phyloP scores from a whole-genome alignment of 306 rosid genomes.

The Carpinus viminea region DNA sequence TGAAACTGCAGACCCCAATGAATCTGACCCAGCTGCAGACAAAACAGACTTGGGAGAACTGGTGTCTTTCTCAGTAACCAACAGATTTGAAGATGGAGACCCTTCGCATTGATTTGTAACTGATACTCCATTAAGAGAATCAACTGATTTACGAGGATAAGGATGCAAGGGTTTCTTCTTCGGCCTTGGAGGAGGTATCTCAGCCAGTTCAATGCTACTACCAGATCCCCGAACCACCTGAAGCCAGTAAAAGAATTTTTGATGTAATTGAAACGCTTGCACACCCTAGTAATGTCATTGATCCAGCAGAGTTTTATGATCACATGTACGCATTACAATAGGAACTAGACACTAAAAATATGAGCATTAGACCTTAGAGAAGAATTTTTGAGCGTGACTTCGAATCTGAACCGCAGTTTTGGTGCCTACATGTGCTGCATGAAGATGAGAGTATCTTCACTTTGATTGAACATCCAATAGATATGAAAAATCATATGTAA shows the following conservation, averaged over 20 bases:
- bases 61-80: slow-evolving; percentile 48
- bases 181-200: slow-evolving; percentile 97
- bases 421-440: slow-evolving; percentile 93
- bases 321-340: neutral
- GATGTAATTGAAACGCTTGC: no score
- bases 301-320: slow-evolving; percentile 4
- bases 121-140: slow-evolving; percentile 42
- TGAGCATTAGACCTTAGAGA: slow-evolving; percentile 72
- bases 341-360: slow-evolving; percentile 14
- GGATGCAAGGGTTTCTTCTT: slow-evolving; percentile 94
- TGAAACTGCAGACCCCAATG: slow-evolving; percentile 48
- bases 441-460: slow-evolving; percentile 40
- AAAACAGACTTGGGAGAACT: slow-evolving; percentile 78
- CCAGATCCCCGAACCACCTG: slow-evolving; percentile 76
- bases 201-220: slow-evolving; percentile 54
- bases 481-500: neutral
- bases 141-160: slow-evolving; percentile 75
- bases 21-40: slow-evolving; percentile 59
- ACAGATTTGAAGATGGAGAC: slow-evolving; percentile 55
- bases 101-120: slow-evolving; percentile 45
- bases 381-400: slow-evolving; percentile 99
- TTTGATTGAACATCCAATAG: slow-evolving; percentile 17
- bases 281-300: neutral
- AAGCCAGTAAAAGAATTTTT: slow-evolving; percentile 30
- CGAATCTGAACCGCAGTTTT: slow-evolving; percentile 99